A percentile compares a stretch with the other conserved stretches of the same genome.
phyloP scores from a whole-genome alignment of 352 stramenopile species.

The Phytopythium ostracodes region DNA sequence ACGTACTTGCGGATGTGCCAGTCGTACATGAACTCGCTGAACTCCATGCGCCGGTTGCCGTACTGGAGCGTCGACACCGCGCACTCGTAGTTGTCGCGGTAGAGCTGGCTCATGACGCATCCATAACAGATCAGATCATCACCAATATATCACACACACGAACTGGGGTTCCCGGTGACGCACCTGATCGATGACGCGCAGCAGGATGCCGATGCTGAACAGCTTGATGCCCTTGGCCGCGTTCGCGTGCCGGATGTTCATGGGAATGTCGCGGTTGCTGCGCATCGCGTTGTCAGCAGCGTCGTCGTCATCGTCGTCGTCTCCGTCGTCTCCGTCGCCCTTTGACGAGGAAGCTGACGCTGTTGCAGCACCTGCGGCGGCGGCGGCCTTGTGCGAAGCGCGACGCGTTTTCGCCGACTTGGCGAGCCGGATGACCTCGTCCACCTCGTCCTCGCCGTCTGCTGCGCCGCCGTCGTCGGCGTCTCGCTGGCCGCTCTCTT shows the following conservation, averaged over 20 bases:
- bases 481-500: constrained; percentile 10
- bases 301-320: constrained; percentile 17
- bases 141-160: no score
- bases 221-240: constrained; percentile 45
- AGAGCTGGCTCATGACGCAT: constrained; percentile 32
- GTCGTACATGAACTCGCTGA: constrained; percentile 83
- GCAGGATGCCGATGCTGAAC: constrained; percentile 53
- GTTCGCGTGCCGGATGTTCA: constrained; percentile 43
- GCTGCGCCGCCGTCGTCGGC: constrained; percentile 6
- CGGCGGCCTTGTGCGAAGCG: constrained; percentile 20
- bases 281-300: constrained; percentile 9
- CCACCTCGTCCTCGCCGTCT: constrained; percentile 11
- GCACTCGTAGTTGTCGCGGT: constrained; percentile 68
- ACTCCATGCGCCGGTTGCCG: constrained; percentile 65
- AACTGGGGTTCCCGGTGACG: no score
- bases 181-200: constrained; percentile 58
- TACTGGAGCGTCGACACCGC: constrained; percentile 68
- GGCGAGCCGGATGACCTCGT: constrained; percentile 34
- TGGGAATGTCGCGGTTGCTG: constrained; percentile 35
- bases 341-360: neutral
- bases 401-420: constrained; percentile 44
- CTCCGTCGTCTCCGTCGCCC: constrained; percentile 14
- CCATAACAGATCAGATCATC: no score
- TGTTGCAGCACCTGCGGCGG: neutral
- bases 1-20: constrained; percentile 79